A percentile compares a stretch with the other conserved stretches of the same genome.
phyloP scores from a whole-genome alignment of 2,329 filamentous ascomycete species.

The Verticillium tricorpus region DNA sequence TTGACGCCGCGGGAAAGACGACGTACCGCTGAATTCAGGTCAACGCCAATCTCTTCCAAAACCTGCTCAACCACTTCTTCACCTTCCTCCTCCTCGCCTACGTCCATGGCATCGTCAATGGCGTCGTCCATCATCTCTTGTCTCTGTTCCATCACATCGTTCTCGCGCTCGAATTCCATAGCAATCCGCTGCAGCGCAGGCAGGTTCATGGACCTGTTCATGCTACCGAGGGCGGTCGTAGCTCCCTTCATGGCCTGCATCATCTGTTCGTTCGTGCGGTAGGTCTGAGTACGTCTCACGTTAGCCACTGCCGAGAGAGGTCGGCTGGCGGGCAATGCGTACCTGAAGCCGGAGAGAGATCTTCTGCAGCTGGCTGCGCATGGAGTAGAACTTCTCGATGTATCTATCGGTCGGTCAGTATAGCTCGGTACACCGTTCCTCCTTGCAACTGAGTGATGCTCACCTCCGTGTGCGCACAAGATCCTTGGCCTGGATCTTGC shows the following conservation, averaged over 20 bases:
- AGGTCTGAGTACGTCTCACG: conserved; percentile 57
- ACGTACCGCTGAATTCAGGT: conserved; percentile 83
- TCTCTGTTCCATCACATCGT: conserved; percentile 98
- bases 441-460: conserved; percentile 4
- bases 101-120: conserved; percentile 92
- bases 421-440: background rate
- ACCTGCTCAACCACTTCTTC: conserved; percentile 97
- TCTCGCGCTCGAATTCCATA: conserved; percentile 98
- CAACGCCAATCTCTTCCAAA: conserved; percentile 92
- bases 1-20: background rate
- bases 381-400: conserved; percentile 96
- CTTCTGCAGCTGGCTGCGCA: conserved; percentile 95
- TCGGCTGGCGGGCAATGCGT: conserved; percentile 8
- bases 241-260: conserved; percentile 99
- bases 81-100: conserved; percentile 86
- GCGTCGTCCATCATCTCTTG: conserved; percentile 99
- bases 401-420: conserved; percentile 52
- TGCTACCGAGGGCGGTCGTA: conserved; percentile 85
- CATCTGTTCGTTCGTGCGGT: conserved; percentile 98
- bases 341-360: conserved; percentile 94
- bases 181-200: conserved; percentile 92
- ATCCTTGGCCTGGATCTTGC: conserved; percentile 98
- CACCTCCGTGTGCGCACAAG: conserved; percentile 83
- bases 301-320: background rate
- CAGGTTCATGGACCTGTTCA: conserved; percentile 98